Conservation (phyloP, 208 protist species). For the Leishmania lainsoni region DNA sequence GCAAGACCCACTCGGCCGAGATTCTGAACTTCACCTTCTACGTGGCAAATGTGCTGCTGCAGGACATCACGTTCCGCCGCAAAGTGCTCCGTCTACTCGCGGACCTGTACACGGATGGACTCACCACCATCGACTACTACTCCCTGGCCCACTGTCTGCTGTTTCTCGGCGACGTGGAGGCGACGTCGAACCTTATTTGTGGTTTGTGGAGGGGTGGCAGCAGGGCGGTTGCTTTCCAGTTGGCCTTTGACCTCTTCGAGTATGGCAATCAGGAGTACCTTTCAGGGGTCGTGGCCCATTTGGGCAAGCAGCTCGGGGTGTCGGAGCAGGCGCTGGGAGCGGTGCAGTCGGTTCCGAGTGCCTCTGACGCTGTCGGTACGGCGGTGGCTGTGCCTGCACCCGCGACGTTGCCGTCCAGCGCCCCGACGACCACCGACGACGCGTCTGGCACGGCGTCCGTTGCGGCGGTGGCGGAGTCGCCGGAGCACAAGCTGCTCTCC, state of each 20-base stretch:
- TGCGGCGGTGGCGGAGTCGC: slow-evolving; percentile 13
- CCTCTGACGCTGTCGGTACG: background rate
- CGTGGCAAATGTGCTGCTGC: slow-evolving; percentile 83
- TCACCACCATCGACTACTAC: slow-evolving; percentile 89
- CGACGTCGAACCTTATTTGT: slow-evolving; percentile 82
- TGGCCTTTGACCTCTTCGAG: slow-evolving; percentile 91
- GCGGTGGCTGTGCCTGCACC: background rate
- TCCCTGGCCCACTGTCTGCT: slow-evolving; percentile 94
- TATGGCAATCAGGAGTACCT: slow-evolving; percentile 90
- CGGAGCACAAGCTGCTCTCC: slow-evolving; percentile 69
- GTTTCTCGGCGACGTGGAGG: slow-evolving; percentile 90
- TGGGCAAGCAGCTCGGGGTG: slow-evolving; percentile 34
- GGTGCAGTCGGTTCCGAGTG: slow-evolving; percentile 10
- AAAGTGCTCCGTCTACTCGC: slow-evolving; percentile 90
- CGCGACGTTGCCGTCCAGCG: background rate
- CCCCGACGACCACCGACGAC: background rate
- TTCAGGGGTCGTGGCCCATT: slow-evolving; percentile 49
- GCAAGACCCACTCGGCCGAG: slow-evolving; percentile 59
- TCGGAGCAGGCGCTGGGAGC: slow-evolving; percentile 10
- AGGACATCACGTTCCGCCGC: slow-evolving; percentile 81
- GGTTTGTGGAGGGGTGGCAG: slow-evolving; percentile 69
- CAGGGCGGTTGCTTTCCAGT: slow-evolving; percentile 77
- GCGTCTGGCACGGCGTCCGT: background rate
- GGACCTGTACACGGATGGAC: slow-evolving; percentile 76
- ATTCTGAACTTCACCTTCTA: slow-evolving; percentile 94